Conservation (phyloP, 768 basidiomycete species). For the Neoboletus subvelutipes region DNA sequence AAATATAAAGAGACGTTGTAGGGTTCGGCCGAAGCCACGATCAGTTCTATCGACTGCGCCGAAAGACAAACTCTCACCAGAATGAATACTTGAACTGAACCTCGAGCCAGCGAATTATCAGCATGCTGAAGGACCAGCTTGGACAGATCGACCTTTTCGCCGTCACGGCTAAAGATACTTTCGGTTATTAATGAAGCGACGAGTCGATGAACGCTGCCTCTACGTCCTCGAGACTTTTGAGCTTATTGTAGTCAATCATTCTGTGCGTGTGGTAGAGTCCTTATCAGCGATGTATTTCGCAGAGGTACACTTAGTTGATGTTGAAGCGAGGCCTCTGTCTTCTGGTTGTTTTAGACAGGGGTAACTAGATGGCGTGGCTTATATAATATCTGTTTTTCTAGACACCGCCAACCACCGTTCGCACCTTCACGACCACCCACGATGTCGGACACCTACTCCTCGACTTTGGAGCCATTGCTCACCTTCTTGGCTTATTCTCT, state of each 20-base stretch:
- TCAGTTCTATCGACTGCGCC: neutral
- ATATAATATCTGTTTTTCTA: conserved; percentile 11
- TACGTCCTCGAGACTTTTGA: neutral
- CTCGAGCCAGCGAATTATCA: neutral
- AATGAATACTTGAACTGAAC: neutral
- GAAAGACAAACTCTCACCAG: neutral
- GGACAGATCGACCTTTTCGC: neutral
- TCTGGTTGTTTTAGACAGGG: too few relatives aligned
- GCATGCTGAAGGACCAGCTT: neutral
- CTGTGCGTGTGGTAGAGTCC: neutral
- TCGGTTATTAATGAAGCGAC: neutral
- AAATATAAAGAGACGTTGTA: too few relatives aligned
- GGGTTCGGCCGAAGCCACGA: neutral
- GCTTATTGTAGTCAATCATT: neutral
- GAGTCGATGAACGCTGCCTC: neutral
- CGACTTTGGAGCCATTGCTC: conserved; percentile 54
- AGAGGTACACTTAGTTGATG: neutral
- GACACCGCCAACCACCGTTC: neutral
- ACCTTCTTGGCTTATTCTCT: conserved; percentile 63
- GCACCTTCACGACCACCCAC: conserved; percentile 14
- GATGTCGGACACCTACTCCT: conserved; percentile 37
- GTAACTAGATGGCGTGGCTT: neutral
- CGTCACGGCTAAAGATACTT: neutral
- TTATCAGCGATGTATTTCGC: neutral
- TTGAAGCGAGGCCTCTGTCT: neutral